A percentile compares a stretch with the other conserved stretches of the same genome.
These are phyloP conservation scores for Sesbania bispinosa DNA, from an alignment of 306 rosid species.

Conservation along the genomic window DNA sequence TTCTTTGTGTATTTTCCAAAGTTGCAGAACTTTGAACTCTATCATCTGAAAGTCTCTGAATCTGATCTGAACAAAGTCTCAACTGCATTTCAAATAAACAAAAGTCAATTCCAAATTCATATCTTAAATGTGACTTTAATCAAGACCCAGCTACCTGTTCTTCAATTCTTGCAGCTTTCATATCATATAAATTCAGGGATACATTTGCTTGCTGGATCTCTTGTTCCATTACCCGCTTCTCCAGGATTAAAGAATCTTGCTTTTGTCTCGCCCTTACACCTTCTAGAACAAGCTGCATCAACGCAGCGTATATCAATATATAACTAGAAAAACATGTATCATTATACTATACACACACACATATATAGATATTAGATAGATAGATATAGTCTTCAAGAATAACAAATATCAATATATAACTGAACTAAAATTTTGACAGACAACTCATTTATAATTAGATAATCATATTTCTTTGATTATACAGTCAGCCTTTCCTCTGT, in stretches of 20 bases:
- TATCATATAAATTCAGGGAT: conserved; percentile 61
- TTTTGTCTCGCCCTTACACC: conserved; percentile 69
- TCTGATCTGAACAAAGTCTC: conserved; percentile 67
- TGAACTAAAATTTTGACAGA: neutral
- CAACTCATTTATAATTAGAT: too few species aligned
- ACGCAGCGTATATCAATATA: neutral
- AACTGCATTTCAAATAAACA: conserved; percentile 56
- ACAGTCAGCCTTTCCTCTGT: too few species aligned
- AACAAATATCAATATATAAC: neutral
- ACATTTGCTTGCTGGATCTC: conserved; percentile 69
- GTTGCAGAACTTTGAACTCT: conserved; percentile 50
- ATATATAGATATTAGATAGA: too few species aligned
- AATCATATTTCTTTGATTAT: too few species aligned
- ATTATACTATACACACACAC: too few species aligned
- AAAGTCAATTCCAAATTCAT: conserved; percentile 14
- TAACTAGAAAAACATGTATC: conserved; percentile 5
- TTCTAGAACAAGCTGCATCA: conserved; percentile 86
- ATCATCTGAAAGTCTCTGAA: conserved; percentile 52
- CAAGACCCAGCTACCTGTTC: conserved; percentile 65
- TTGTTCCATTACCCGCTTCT: conserved; percentile 54
- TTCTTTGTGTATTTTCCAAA: conserved; percentile 61
- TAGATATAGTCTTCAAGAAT: neutral
- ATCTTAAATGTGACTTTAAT: neutral
- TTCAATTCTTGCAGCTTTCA: conserved; percentile 68
- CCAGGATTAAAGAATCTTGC: conserved; percentile 59